Conservation (phyloP, 176 grass and related monocot genomes). For the Phoenix dactylifera region DNA sequence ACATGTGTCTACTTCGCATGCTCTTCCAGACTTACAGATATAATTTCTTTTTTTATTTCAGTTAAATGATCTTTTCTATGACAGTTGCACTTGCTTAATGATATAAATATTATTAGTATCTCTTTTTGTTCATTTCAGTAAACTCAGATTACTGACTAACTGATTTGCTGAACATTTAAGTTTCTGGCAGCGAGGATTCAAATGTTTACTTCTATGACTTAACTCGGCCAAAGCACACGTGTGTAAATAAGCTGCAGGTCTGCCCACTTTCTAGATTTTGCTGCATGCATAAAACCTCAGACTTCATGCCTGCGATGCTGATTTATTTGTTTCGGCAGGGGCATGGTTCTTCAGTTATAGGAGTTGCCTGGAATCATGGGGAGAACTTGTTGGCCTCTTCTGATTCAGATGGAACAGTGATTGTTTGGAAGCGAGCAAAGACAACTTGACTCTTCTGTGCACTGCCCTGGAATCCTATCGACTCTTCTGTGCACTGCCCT, state of each 20-base stretch:
- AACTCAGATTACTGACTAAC: slow-evolving; percentile 10
- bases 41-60: too few species aligned
- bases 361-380: slow-evolving; percentile 91
- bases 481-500: too few species aligned
- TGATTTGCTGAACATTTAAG: slow-evolving; percentile 48
- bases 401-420: slow-evolving; percentile 91
- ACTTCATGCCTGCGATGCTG: neutral
- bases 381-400: slow-evolving; percentile 90
- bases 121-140: neutral
- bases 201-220: slow-evolving; percentile 99
- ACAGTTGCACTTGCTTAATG: too few species aligned
- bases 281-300: neutral
- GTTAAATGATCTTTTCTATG: too few species aligned
- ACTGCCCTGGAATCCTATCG: too few species aligned
- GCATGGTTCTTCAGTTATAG: slow-evolving; percentile 73
- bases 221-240: slow-evolving; percentile 72
- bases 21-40: too few species aligned
- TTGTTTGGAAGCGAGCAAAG: slow-evolving; percentile 88
- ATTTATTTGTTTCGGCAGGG: slow-evolving; percentile 35
- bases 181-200: slow-evolving; percentile 82
- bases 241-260: slow-evolving; percentile 94
- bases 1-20: too few species aligned
- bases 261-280: neutral
- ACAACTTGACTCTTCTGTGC: neutral
- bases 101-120: too few species aligned